phyloP scores from a whole-genome alignment of 2,329 filamentous ascomycete genomes.

The Cyphellophora europaea region DNA sequence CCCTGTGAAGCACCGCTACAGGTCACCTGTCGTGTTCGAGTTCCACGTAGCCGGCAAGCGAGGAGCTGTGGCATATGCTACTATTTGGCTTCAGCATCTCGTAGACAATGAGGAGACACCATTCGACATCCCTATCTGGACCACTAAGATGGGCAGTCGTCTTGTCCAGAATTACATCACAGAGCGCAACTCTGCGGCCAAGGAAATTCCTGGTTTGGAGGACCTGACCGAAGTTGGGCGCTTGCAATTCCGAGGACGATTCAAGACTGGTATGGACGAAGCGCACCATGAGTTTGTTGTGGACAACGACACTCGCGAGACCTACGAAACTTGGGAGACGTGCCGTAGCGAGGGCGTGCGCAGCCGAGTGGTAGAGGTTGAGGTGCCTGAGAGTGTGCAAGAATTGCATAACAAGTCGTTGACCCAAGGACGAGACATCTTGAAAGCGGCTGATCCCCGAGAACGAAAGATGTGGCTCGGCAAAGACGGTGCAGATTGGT shows the following conservation, averaged over 20 bases:
- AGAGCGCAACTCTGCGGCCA: conserved; percentile 58
- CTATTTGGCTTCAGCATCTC: conserved; percentile 79
- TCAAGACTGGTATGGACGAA: conserved; percentile 83
- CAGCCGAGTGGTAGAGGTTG: conserved; percentile 56
- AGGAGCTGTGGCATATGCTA: conserved; percentile 63
- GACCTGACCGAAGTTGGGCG: conserved; percentile 73
- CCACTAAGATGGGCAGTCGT: conserved; percentile 62
- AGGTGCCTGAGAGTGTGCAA: conserved; percentile 63
- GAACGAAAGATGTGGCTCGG: conserved; percentile 71
- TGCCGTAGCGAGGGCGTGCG: conserved; percentile 83
- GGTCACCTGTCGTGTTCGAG: conserved; percentile 82
- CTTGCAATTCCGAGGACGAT: conserved; percentile 67
- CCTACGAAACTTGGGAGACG: conserved; percentile 89
- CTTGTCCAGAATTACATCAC: conserved; percentile 91
- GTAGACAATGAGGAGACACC: conserved; percentile 67
- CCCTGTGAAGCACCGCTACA: conserved; percentile 82
- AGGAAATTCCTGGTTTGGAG: conserved; percentile 58
- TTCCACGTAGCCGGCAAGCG: conserved; percentile 64
- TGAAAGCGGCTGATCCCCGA: conserved; percentile 58
- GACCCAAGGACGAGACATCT: conserved; percentile 68
- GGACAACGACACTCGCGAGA: conserved; percentile 84
- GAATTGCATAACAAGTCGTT: conserved; percentile 74
- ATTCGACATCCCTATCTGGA: conserved; percentile 87
- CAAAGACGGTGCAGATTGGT: conserved; percentile 78
- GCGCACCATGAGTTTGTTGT: conserved; percentile 75